Evolutionary conservation across 345 rosid genomes (phyloP).

Genomic region (Populus ilicifolia): DNA sequence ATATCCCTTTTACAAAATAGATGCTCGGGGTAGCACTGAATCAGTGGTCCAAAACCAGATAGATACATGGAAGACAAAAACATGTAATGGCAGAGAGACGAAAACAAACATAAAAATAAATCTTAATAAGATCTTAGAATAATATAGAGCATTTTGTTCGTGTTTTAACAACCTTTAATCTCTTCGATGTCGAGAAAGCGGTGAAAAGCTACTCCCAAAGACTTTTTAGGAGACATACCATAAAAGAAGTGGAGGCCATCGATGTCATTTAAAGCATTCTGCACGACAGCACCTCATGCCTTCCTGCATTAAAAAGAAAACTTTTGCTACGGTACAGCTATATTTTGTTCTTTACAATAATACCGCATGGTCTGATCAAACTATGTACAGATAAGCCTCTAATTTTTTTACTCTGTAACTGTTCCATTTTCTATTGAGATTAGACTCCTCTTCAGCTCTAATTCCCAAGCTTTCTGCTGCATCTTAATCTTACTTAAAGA

Average conservation of each 20-base stretch:
- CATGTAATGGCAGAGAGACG: too few relatives aligned
- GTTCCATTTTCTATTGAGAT: constrained; percentile 2
- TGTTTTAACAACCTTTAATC: too few relatives aligned
- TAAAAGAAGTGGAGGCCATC: constrained; percentile 15
- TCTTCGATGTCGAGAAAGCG: too few relatives aligned
- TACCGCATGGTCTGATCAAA: constrained; percentile 8
- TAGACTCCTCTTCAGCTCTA: constrained; percentile 8
- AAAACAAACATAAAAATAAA: too few relatives aligned
- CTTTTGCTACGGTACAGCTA: constrained; percentile 25
- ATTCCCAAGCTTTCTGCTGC: constrained; percentile 2
- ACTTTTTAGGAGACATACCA: background rate
- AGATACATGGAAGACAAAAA: too few relatives aligned
- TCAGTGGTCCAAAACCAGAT: too few relatives aligned
- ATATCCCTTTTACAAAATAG: background rate
- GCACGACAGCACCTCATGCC: constrained; percentile 35
- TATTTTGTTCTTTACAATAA: constrained; percentile 3
- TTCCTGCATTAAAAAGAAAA: constrained; percentile 55
- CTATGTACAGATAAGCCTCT: constrained; percentile 13
- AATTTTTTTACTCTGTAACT: background rate
- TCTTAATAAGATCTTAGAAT: too few relatives aligned
- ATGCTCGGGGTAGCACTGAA: background rate
- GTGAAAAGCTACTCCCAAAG: background rate
- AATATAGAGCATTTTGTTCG: too few relatives aligned
- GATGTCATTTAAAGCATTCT: constrained; percentile 11
- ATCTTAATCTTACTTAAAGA: constrained; percentile 5